Conservation (phyloP, 2,329 filamentous ascomycete genomes). For the Paracamarosporium sp. region DNA sequence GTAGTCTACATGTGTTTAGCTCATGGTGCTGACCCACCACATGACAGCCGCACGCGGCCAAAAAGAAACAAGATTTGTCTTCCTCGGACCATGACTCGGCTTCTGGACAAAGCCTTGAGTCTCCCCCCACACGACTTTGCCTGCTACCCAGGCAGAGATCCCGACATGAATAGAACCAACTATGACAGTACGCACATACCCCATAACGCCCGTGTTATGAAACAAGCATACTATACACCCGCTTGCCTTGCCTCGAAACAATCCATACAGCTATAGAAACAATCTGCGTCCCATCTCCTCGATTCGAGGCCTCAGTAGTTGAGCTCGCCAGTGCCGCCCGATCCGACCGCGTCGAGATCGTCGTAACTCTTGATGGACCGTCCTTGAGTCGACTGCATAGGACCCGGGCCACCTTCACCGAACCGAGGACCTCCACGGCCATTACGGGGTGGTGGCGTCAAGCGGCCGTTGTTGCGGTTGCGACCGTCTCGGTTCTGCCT, state of each 20-base stretch:
- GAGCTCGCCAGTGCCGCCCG: slow-evolving; percentile 75
- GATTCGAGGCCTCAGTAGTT: slow-evolving; percentile 70
- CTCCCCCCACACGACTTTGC: neutral
- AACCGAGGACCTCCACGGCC: slow-evolving; percentile 67
- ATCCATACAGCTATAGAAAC: neutral
- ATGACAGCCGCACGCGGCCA: neutral
- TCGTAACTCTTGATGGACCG: slow-evolving; percentile 96
- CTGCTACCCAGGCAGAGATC: neutral
- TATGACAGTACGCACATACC: slow-evolving; percentile 16
- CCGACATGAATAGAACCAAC: neutral
- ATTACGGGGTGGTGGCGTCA: slow-evolving; percentile 59
- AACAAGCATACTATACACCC: slow-evolving; percentile 8
- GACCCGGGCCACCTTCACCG: slow-evolving; percentile 78
- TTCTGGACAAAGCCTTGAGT: neutral
- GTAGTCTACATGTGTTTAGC: neutral
- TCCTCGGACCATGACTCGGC: neutral
- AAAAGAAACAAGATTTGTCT: neutral
- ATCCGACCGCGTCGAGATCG: slow-evolving; percentile 81
- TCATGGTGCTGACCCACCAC: neutral
- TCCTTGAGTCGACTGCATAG: slow-evolving; percentile 89
- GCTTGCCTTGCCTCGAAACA: neutral
- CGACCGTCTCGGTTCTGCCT: slow-evolving; percentile 47
- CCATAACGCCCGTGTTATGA: neutral
- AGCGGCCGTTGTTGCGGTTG: slow-evolving; percentile 55
- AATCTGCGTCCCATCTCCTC: slow-evolving; percentile 5